Evolutionary conservation across 129 eudicot genomes (phyloP).

Genomic region (Centaurea solstitialis): DNA sequence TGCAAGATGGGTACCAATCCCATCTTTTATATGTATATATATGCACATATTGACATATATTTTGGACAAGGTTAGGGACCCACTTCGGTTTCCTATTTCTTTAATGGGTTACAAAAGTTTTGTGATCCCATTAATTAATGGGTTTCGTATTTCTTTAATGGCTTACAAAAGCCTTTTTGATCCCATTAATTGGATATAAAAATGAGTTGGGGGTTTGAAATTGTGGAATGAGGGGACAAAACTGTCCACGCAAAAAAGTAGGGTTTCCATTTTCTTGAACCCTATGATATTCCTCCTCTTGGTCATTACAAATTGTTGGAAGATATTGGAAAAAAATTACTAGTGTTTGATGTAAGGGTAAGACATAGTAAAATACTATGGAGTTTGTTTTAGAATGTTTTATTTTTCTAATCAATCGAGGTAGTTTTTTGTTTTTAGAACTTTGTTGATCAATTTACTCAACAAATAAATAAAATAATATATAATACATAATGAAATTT

Average conservation of each 20-base stretch:
- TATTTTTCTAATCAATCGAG: no score
- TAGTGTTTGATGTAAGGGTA: neutral
- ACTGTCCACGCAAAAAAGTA: slow-evolving; percentile 29
- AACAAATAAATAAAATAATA: no score
- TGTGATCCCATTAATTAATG: neutral
- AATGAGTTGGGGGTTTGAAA: neutral
- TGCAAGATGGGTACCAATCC: no score
- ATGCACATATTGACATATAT: neutral
- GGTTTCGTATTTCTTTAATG: no score
- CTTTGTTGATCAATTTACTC: no score
- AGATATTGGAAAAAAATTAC: slow-evolving; percentile 20
- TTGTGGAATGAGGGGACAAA: slow-evolving; percentile 40
- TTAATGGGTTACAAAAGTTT: neutral
- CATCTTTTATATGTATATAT: slow-evolving; percentile 22
- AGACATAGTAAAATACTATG: neutral
- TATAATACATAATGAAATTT: no score
- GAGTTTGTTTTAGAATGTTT: no score
- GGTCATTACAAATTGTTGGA: slow-evolving; percentile 24
- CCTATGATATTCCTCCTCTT: neutral
- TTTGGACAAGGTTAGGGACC: slow-evolving; percentile 29
- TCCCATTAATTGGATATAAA: neutral
- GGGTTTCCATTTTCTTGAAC: slow-evolving; percentile 45
- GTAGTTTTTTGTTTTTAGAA: no score
- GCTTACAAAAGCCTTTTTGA: no score
- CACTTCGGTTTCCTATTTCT: slow-evolving; percentile 13